These are phyloP conservation scores for Cadophora sp. DNA, from an alignment of 2,329 filamentous ascomycete genomes.

Conservation along the genomic window DNA sequence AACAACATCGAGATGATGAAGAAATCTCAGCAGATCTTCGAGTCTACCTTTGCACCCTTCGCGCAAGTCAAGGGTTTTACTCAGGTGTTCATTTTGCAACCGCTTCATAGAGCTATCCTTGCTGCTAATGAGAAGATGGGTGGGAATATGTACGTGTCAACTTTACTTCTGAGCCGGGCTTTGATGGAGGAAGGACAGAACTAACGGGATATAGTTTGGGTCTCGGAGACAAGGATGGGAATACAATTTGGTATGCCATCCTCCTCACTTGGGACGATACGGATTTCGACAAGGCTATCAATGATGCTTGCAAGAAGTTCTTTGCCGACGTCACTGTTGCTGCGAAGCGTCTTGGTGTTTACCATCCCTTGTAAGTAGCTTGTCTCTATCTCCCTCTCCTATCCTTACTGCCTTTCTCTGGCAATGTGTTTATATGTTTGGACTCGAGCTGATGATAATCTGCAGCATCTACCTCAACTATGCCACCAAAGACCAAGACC, in stretches of 20 bases:
- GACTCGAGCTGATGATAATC: neutral
- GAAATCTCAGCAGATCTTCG: slow-evolving; percentile 10
- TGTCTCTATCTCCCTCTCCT: neutral
- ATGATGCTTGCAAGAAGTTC: slow-evolving; percentile 9
- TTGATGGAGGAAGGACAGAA: neutral
- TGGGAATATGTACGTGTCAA: slow-evolving; percentile 5
- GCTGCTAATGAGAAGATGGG: slow-evolving; percentile 6
- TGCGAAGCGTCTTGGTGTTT: slow-evolving; percentile 16
- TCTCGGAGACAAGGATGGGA: slow-evolving; percentile 10
- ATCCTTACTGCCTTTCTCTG: neutral
- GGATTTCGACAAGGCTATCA: slow-evolving; percentile 2
- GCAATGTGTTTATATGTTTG: neutral
- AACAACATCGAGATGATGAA: slow-evolving; percentile 17
- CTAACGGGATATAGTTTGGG: neutral
- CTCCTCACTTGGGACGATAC: slow-evolving; percentile 13
- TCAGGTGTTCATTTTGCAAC: slow-evolving; percentile 2
- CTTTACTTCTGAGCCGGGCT: neutral
- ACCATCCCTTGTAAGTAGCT: slow-evolving; percentile 18
- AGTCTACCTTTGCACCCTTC: neutral
- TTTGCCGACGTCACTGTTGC: neutral
- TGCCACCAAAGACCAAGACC: slow-evolving; percentile 50
- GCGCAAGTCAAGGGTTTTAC: neutral
- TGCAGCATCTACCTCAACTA: slow-evolving; percentile 48
- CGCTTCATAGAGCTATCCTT: slow-evolving; percentile 4
- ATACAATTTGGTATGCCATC: slow-evolving; percentile 9